phyloP scores from a whole-genome alignment of 148 eudicot genomes.

The Camellia granthamiana region DNA sequence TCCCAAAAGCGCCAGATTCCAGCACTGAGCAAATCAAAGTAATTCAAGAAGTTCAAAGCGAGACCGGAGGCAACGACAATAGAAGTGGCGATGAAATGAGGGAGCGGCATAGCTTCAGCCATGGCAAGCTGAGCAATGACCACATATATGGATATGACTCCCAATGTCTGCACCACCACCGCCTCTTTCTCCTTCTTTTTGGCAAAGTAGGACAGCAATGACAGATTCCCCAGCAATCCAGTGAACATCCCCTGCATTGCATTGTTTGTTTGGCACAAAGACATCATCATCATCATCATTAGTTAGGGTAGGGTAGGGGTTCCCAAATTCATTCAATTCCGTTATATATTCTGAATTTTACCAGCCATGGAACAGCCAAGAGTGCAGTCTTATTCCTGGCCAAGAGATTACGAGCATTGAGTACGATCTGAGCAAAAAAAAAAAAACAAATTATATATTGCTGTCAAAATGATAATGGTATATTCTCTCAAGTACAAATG shows the following conservation, averaged over 20 bases:
- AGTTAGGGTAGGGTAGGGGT: no score
- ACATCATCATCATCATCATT: neutral
- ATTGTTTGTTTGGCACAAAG: neutral
- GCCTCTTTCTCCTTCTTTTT: conserved; percentile 92
- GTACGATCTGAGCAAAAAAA: conserved; percentile 89
- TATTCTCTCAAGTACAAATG: no score
- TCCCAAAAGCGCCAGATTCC: conserved; percentile 81
- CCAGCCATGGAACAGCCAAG: conserved; percentile 94
- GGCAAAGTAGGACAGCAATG: conserved; percentile 79
- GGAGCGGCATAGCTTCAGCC: conserved; percentile 88
- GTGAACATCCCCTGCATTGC: conserved; percentile 78
- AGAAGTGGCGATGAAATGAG: conserved; percentile 54
- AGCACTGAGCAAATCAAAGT: conserved; percentile 60
- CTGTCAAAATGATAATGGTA: no score
- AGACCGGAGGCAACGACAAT: conserved; percentile 66
- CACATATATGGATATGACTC: conserved; percentile 70
- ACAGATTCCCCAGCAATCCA: conserved; percentile 85
- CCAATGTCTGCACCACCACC: conserved; percentile 75
- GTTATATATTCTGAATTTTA: conserved; percentile 18
- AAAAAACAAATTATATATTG: no score
- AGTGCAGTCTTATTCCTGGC: conserved; percentile 78
- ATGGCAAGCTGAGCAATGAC: conserved; percentile 81
- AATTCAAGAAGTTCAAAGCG: conserved; percentile 67
- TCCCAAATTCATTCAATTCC: neutral
- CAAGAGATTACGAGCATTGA: conserved; percentile 78